Conservation (phyloP, 768 basidiomycete genomes). For the Tylopilus subfusipes region DNA sequence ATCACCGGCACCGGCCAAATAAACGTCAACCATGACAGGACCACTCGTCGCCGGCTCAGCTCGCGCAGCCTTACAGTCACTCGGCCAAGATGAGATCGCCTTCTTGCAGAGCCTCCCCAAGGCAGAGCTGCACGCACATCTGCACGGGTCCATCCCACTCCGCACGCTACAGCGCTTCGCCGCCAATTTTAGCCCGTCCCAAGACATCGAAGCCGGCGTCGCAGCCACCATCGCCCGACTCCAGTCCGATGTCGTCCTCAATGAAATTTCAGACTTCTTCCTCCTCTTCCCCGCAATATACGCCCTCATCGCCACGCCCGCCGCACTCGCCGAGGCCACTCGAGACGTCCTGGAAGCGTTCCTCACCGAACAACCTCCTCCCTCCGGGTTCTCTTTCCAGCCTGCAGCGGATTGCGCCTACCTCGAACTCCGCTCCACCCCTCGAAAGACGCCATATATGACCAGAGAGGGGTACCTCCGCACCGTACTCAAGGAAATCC, state of each 20-base stretch:
- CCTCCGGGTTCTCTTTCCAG: conserved; percentile 28
- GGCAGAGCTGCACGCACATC: conserved; percentile 83
- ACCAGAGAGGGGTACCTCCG: conserved; percentile 56
- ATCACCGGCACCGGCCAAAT: too few relatives aligned
- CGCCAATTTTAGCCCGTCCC: conserved; percentile 29
- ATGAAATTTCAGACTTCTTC: conserved; percentile 72
- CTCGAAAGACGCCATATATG: conserved; percentile 58
- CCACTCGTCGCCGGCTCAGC: conserved; percentile 30
- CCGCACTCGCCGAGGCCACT: conserved; percentile 51
- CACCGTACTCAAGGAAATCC: conserved; percentile 62
- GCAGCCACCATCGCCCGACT: conserved; percentile 42
- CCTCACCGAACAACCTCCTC: conserved; percentile 34
- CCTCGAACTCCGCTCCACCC: conserved; percentile 83
- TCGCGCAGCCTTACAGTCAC: conserved; percentile 49
- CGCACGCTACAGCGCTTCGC: conserved; percentile 60
- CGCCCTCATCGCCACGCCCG: conserved; percentile 62
- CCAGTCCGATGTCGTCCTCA: conserved; percentile 39
- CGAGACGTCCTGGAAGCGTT: conserved; percentile 65
- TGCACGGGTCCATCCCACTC: conserved; percentile 82
- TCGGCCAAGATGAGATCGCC: conserved; percentile 46
- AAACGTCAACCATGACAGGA: not conserved
- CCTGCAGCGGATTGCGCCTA: conserved; percentile 58
- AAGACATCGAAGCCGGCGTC: conserved; percentile 35
- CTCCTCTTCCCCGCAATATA: conserved; percentile 75
- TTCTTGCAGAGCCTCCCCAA: conserved; percentile 70